Conservation (phyloP, 1,139 yeast species). For the Sugiyamaella paludigena region DNA sequence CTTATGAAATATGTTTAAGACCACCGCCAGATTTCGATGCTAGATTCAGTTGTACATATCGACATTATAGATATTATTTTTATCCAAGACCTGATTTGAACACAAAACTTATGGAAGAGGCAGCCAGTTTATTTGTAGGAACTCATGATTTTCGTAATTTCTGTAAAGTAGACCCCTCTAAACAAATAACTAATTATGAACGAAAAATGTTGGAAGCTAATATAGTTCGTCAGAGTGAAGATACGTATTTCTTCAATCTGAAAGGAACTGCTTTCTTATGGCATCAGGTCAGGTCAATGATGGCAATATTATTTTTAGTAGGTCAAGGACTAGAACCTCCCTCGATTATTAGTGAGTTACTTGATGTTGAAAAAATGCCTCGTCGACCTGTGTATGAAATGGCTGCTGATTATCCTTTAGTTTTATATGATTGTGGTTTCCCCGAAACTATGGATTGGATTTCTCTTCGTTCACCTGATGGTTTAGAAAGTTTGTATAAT, state of each 20-base stretch:
- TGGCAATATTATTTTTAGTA: conserved; percentile 72
- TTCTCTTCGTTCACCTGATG: conserved; percentile 23
- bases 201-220: conserved; percentile 48
- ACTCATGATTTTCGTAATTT: conserved; percentile 90
- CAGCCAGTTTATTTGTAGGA: conserved; percentile 66
- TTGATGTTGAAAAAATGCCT: conserved; percentile 59
- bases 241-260: conserved; percentile 65
- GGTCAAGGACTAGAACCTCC: conserved; percentile 77
- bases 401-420: conserved; percentile 90
- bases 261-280: conserved; percentile 90
- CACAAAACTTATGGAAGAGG: conserved; percentile 63
- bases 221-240: conserved; percentile 25
- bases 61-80: conserved; percentile 87
- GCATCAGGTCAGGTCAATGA: conserved; percentile 98
- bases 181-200: conserved; percentile 75
- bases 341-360: conserved; percentile 52
- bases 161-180: conserved; percentile 91
- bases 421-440: conserved; percentile 83
- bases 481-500: conserved; percentile 25
- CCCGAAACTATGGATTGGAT: conserved; percentile 62
- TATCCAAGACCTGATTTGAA: conserved; percentile 51
- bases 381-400: conserved; percentile 79
- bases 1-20: conserved; percentile 77
- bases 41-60: conserved; percentile 75
- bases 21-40: conserved; percentile 89